Evolutionary conservation across 176 grass and related monocot species (phyloP), one percentile per base, ranked within the genome.

Genomic region (Saccharum officinarum): DNA sequence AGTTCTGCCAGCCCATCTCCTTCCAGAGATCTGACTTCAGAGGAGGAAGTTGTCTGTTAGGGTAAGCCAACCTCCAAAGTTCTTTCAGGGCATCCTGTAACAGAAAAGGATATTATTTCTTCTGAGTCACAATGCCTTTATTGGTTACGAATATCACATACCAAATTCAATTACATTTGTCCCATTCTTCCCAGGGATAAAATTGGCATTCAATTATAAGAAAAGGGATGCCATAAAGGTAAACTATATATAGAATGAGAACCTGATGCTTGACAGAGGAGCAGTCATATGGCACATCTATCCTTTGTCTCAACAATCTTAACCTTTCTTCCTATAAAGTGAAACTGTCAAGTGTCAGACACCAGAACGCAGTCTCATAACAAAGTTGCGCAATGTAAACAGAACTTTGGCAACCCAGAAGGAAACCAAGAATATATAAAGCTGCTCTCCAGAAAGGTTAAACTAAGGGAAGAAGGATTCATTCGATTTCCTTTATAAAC

Each of bases 1-100:
- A 89, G 81, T 89, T 88, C 81, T 98, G 93, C 97, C 97, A 94
- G 4, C 97, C 97, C 97, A 98, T 95, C 74, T 94, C 97, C 66
- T 94, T 95, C 93, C 91, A 98, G n/a, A 90, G 66, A 45, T 98
- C 90, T 71, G 97, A 98, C 78, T 94, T 92, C 37, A 95, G 84
- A 89, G 91, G 84, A 82, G 97, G 91, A 70, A 92, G 87, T 79
- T 86, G 55, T 80, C 86, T 85, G 77, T 91, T 49, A 83, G 93
- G 91, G 92, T 94, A 98, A 60, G 91, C 82, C 61, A 95, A 69
- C 50, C 62, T 85, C 97, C 93, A 98, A 71, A 98, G 93, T 83
- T 95, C 89, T 88, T 85, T 96, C 75, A 95, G 60, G 79, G 97
- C 90, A 94, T 98, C 87, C 91, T 98, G 84, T 70, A 83, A 76